Base-by-base conservation (phyloP, 331 rosid species). In the Malus hybrid region DNA sequence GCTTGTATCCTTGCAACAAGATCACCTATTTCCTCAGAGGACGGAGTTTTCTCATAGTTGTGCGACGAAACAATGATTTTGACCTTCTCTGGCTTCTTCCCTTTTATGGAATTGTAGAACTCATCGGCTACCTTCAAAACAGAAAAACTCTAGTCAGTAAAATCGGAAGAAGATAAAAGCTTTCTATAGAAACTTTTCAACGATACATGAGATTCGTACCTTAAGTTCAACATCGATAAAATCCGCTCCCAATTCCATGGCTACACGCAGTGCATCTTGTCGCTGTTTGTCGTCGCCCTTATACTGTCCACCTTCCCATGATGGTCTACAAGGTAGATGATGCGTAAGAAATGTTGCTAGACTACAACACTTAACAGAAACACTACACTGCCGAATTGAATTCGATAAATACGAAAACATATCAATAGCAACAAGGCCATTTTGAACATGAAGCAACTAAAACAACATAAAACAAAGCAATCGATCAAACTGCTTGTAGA, bases 1-100 rank as follows among this genome's bases (percentile, higher is more conserved):
- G 81, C 86, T 74, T 82, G 86, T 72, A 85, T 85, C 50, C 73
- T 82, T 27, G 78, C 88, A 34, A 85, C 88, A 74, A 85, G 86
- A 52, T 79, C 66, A 9, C 82, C 76, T 46, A 85, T 57, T 73
- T 82, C 86, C 79, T 85, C 86, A 2, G 76, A 34, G 1, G 84
- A 71, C 31, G 88, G 86, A 59, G 88, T 85, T 10, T 36, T 32
- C 76, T 82, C 76, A 75, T 85, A 82, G 80, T 85, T 82, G 81
- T 85, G 88, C 5, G 86, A 85, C 34, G 88, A 82, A 54, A 85
- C 88, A 12, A 85, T 85, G 39, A 82, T 78, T 77, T 82, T 79
- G 80, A 72, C 75, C 62, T 73, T 82, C 50, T 79, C 82, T 7
- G 84, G 80, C 80, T 82, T 85, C 63, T 76, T 73, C 42, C 80